Base-by-base conservation (phyloP, 257 asterid species). In the Penstemon eatonii region DNA sequence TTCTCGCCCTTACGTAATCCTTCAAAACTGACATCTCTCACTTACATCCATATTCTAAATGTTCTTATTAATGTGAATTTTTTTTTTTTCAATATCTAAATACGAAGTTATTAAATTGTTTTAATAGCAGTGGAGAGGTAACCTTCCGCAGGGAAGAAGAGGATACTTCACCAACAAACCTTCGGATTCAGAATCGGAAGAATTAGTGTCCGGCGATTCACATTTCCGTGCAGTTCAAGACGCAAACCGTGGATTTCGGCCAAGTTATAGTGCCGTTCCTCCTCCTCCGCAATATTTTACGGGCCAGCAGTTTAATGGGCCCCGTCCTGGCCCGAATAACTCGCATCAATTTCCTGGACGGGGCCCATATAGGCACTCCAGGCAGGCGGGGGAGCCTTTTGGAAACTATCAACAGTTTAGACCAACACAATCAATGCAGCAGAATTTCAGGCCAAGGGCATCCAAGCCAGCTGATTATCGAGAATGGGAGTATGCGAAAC, bases 401-500 rank as follows among this genome's bases (percentile, higher is more conserved):
- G 69, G 69, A 66, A 73, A 66, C 44, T 74, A 78, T 53, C 89
- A 82, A 71, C 87, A 79, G 80, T 80, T 84, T 72, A 79, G 84
- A 45, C 89, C 86, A 37, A 84, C 63, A 52, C 81, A 79, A 56
- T 67, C 45, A 82, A 73, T 25, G 69, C 88, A 56, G 69, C 66
- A 60, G 50, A 6, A n/a, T n/a, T 60, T 71, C 60, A 70, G 86
- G 71, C 87, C 84, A 3, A 76, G 86, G 76, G 76, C 86, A 56
- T 71, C 88, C 0, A 92, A 81, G 81, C 88, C 91, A 11, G 84
- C 83, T 18, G 87, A 84, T 72, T 86, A 78, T 71, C 82, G 97
- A 68, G 83, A 80, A 15, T 93, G 98, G 98, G 94, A 88, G 75
- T 70, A 72, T 69, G 87, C 88, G 5, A 79, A 82, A 57, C 84